Evolutionary conservation across 2,329 filamentous ascomycete species (phyloP), one percentile per base, ranked within the genome.

Genomic region (Bipolaris victoriae): DNA sequence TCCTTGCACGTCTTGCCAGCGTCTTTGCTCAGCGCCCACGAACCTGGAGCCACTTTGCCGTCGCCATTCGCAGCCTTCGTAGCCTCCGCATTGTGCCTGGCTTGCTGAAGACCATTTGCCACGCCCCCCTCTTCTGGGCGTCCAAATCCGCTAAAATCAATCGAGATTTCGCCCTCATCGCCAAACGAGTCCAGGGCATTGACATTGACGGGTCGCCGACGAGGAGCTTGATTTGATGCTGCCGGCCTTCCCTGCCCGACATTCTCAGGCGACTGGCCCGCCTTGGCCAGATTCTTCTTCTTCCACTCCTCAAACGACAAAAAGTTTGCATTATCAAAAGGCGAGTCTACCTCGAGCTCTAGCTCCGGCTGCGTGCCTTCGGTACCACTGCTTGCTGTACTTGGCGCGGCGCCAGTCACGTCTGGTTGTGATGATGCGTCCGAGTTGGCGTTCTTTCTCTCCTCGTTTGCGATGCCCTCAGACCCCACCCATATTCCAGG

Each of bases 241-340:
- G 72, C 79, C 69, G 73, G 84, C 77, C 80, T 81, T 74, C 70
- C 82, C 64, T 82, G 86, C 73, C 80, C 90, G 72, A 84, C 83
- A 76, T 84, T 88, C 77, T 84, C 91, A 64, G 78, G 90, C 71
- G 81, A 92, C 71, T 97, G 94, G 11, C 92, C 94, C 3, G 87
- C 89, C 72, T 92, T 91, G 49, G 89, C 90, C 16, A 98, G 80
- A 79, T 96, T 97, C 81, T 93, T 90, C 70, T 90, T 91, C 79
- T 97, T 98, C 95, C 95, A 99, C 69, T 98, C 94, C 74, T 98
- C 95, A 68, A 99, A 99, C 0, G 95, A 97, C 68, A 98, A 87
- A 75, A 98, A 98, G 6, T 92, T 89, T 44, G 88, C 85, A 65
- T 91, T 90, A 69, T 91, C 88, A 10, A 90, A 80, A 0, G 85